phyloP scores from a whole-genome alignment of 2,329 filamentous ascomycete genomes.

The Alternaria conjuncta region DNA sequence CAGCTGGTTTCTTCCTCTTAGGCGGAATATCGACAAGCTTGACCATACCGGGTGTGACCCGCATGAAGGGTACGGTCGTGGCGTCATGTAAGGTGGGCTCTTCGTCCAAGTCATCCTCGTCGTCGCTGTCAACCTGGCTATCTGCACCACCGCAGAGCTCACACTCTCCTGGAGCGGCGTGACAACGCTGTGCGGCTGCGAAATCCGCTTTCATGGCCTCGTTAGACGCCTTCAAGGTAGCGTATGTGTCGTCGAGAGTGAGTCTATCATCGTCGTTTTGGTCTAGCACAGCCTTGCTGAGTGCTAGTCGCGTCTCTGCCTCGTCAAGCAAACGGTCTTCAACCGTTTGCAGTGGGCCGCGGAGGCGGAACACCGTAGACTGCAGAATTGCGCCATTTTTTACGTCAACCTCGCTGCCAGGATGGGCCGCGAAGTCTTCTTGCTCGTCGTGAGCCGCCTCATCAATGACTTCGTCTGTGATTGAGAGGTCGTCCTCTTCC shows the following conservation, averaged over 20 bases:
- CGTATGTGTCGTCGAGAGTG: slow-evolving; percentile 13
- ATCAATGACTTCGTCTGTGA: slow-evolving; percentile 7
- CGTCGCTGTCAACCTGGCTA: slow-evolving; percentile 12
- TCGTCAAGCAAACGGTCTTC: slow-evolving; percentile 33
- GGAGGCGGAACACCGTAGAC: neutral
- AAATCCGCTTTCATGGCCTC: slow-evolving; percentile 16
- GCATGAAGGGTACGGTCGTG: slow-evolving; percentile 13
- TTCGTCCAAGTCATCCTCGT: slow-evolving; percentile 23
- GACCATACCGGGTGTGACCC: slow-evolving; percentile 22
- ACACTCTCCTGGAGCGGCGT: neutral
- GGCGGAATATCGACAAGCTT: slow-evolving; percentile 30
- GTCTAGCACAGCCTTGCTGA: neutral
- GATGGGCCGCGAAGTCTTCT: slow-evolving; percentile 2
- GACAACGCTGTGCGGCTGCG: neutral
- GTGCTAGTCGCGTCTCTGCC: slow-evolving; percentile 14
- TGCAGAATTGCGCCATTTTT: neutral
- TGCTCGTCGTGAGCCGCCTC: neutral
- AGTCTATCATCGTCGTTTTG: slow-evolving; percentile 13
- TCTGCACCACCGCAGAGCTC: neutral
- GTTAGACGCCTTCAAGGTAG: slow-evolving; percentile 16
- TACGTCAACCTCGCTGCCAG: slow-evolving; percentile 6
- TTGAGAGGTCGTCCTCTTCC: slow-evolving; percentile 18
- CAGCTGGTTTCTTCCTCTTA: slow-evolving; percentile 10
- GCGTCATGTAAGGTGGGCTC: slow-evolving; percentile 26
- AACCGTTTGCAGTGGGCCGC: slow-evolving; percentile 28